Conservation (phyloP, 1,139 yeast species). For the Diutina mesorugosa region DNA sequence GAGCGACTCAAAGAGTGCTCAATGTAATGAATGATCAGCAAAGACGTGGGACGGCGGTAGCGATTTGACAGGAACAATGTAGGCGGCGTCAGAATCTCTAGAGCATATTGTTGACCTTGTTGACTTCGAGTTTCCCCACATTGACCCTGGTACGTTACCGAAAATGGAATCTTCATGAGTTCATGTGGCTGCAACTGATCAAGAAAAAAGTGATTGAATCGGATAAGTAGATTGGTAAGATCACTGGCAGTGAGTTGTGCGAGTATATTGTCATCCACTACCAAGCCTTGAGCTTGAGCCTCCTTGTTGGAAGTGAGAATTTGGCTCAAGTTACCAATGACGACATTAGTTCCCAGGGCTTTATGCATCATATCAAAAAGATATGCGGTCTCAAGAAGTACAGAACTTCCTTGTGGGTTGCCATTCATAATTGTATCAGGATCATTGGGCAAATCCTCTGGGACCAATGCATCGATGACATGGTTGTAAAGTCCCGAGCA, state of each 20-base stretch:
- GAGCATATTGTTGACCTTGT: constrained; percentile 23
- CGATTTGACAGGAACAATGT: not conserved
- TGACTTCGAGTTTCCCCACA: not conserved
- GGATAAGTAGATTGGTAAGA: not conserved
- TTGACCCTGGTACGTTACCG: not conserved
- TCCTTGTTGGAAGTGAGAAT: constrained; percentile 31
- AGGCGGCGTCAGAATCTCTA: constrained; percentile 23
- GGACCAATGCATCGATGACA: constrained; percentile 40
- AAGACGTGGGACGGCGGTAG: not conserved
- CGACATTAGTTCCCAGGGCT: constrained; percentile 60
- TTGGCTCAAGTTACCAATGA: constrained; percentile 57
- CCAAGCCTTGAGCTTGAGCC: constrained; percentile 36
- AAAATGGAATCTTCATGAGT: not conserved
- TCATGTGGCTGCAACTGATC: constrained; percentile 33
- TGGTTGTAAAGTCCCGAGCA: constrained; percentile 61
- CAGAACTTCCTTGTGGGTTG: constrained; percentile 35
- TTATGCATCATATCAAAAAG: constrained; percentile 83
- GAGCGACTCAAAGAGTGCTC: not conserved
- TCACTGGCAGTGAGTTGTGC: constrained; percentile 1
- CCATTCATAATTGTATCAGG: constrained; percentile 11
- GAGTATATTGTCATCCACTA: constrained; percentile 30
- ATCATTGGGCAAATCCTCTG: constrained; percentile 43
- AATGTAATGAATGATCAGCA: not conserved
- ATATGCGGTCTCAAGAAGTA: constrained; percentile 76
- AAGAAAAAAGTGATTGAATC: constrained; percentile 19